phyloP scores from a whole-genome alignment of 129 eudicot species.

The Solidago caesia region DNA sequence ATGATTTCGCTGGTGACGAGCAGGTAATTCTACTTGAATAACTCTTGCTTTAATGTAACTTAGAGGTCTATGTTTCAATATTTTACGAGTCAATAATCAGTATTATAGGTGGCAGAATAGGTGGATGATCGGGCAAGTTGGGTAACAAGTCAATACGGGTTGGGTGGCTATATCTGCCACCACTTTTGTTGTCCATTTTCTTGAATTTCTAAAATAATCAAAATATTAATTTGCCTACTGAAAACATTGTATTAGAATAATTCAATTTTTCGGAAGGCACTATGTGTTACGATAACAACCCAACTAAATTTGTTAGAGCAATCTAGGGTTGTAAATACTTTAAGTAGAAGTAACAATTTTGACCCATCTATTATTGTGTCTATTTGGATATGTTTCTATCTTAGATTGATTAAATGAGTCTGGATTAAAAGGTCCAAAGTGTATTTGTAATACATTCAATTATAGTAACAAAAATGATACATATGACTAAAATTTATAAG shows the following conservation, averaged over 20 bases:
- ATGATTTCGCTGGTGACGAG: conserved; percentile 91
- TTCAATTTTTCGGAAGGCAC: neutral
- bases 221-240: neutral
- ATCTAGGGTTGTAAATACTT: no score
- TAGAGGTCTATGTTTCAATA: neutral
- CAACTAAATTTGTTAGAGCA: neutral
- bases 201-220: neutral
- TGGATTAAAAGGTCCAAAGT: no score
- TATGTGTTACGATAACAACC: neutral
- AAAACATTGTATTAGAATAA: no score
- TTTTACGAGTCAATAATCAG: neutral
- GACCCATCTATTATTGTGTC: no score
- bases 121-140: neutral
- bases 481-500: no score
- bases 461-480: no score
- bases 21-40: conserved; percentile 47
- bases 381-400: no score
- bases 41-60: neutral
- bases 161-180: neutral
- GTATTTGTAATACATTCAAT: no score
- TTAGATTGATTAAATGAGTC: no score
- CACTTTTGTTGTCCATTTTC: neutral
- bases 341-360: no score
- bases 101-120: neutral
- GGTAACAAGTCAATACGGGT: neutral